Percentiles rank a stretch among this genome's conserved stretches.
Evolutionary conservation across 2,329 filamentous ascomycete species (phyloP).

Genomic region (Coleophoma eucalyptorum): DNA sequence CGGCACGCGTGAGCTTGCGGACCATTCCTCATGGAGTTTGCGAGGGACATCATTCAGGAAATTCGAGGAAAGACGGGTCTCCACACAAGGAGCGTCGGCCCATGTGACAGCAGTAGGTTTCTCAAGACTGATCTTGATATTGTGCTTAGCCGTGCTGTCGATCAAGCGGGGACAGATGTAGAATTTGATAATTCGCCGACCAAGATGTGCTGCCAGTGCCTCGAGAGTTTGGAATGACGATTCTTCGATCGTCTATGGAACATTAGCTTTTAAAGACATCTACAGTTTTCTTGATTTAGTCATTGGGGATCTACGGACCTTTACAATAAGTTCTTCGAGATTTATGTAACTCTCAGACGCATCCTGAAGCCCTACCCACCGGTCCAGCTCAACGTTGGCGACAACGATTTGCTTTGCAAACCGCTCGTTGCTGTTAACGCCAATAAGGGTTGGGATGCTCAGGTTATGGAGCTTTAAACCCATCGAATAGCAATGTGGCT

Average conservation of each 20-base stretch:
- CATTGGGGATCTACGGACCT: conserved; percentile 43
- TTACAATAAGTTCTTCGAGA: conserved; percentile 56
- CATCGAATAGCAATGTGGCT: conserved; percentile 22
- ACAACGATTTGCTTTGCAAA: conserved; percentile 62
- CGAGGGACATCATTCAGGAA: background rate
- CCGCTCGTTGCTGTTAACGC: conserved; percentile 70
- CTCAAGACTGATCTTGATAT: conserved; percentile 57
- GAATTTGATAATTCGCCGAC: conserved; percentile 39
- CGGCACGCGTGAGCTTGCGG: background rate
- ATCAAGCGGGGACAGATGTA: conserved; percentile 30
- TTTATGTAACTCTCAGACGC: conserved; percentile 46
- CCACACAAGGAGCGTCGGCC: conserved; percentile 67
- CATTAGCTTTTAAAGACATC: background rate
- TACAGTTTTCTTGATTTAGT: background rate
- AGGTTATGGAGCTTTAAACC: conserved; percentile 46
- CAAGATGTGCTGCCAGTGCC: conserved; percentile 49
- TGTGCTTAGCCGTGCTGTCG: background rate
- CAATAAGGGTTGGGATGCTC: conserved; percentile 64
- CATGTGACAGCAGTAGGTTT: conserved; percentile 73
- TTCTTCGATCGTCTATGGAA: conserved; percentile 43
- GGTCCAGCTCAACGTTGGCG: conserved; percentile 58
- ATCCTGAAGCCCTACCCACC: conserved; percentile 27
- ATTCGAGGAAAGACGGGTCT: conserved; percentile 37
- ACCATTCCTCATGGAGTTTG: conserved; percentile 3
- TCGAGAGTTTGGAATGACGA: conserved; percentile 62